phyloP scores from a whole-genome alignment of 768 basidiomycete genomes.

The Rickenella mellea region DNA sequence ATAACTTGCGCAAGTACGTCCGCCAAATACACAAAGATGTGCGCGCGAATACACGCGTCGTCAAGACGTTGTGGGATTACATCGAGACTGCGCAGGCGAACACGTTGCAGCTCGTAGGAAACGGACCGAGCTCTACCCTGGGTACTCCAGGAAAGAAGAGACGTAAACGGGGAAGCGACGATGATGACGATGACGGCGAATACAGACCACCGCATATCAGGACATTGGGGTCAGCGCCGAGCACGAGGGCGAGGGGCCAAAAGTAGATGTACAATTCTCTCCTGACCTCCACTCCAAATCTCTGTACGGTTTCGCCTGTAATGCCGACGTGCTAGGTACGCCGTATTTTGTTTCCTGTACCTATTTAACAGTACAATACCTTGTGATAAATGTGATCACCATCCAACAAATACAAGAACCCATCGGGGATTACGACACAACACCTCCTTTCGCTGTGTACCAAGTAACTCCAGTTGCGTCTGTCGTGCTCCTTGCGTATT shows the following conservation, averaged over 20 bases:
- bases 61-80: slow-evolving; percentile 48
- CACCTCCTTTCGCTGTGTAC: slow-evolving; percentile 57
- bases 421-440: slow-evolving; percentile 2
- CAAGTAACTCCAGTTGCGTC: slow-evolving; percentile 50
- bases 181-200: slow-evolving; percentile 32
- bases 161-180: slow-evolving; percentile 23
- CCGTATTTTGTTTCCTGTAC: no score
- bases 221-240: slow-evolving; percentile 25
- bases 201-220: slow-evolving; percentile 37
- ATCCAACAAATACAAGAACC: no score
- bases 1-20: slow-evolving; percentile 45
- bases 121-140: neutral
- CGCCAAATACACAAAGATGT: slow-evolving; percentile 53
- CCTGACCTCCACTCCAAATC: no score
- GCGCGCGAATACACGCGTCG: slow-evolving; percentile 48
- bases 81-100: slow-evolving; percentile 29
- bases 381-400: no score
- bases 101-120: slow-evolving; percentile 22
- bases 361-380: no score
- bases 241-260: slow-evolving; percentile 31
- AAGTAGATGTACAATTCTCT: slow-evolving; percentile 13
- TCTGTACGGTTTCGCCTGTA: no score
- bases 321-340: no score
- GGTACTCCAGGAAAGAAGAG: slow-evolving; percentile 13
- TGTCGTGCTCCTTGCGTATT: slow-evolving; percentile 73